phyloP scores from a whole-genome alignment of 2,329 filamentous ascomycete genomes.

The Thyridium curvatum region DNA sequence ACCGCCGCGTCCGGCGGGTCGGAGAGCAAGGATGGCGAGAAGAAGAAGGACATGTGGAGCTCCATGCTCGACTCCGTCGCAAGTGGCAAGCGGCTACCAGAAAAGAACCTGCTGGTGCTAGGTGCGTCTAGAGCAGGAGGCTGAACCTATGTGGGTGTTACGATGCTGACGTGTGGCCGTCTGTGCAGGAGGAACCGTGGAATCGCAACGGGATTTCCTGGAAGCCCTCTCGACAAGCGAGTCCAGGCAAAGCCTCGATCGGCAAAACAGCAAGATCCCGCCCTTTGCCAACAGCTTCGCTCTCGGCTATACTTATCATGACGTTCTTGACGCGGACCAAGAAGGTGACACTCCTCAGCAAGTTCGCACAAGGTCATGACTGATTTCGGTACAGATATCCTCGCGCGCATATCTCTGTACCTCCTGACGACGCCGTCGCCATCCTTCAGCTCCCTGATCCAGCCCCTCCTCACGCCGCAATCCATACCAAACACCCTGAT shows the following conservation, averaged over 20 bases:
- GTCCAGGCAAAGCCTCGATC: slow-evolving; percentile 45
- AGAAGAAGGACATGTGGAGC: slow-evolving; percentile 89
- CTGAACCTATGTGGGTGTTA: background rate
- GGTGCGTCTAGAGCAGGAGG: slow-evolving; percentile 42
- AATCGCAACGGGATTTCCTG: slow-evolving; percentile 79
- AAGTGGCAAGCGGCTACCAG: slow-evolving; percentile 80
- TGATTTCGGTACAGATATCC: slow-evolving; percentile 59
- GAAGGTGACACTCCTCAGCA: slow-evolving; percentile 86
- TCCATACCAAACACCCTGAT: slow-evolving; percentile 82
- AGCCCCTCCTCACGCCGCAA: slow-evolving; percentile 76
- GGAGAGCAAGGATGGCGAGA: slow-evolving; percentile 56
- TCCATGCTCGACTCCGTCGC: slow-evolving; percentile 88
- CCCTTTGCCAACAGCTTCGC: slow-evolving; percentile 90
- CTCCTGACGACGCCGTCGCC: slow-evolving; percentile 79
- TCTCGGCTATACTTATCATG: slow-evolving; percentile 89
- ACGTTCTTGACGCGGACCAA: slow-evolving; percentile 88
- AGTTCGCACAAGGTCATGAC: too few relatives aligned
- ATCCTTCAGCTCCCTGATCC: slow-evolving; percentile 75
- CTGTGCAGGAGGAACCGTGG: slow-evolving; percentile 65
- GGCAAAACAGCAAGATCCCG: slow-evolving; percentile 54
- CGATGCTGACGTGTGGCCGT: slow-evolving; percentile 17
- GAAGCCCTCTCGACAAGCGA: slow-evolving; percentile 55
- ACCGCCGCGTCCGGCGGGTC: slow-evolving; percentile 47
- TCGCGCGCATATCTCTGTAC: slow-evolving; percentile 85
- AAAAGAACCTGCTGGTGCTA: slow-evolving; percentile 85